A percentile compares a stretch with the other conserved stretches of the same genome.
Evolutionary conservation across 371 early-diverging fungal genomes (phyloP).

Genomic region (Saksenaea oblongispora): DNA sequence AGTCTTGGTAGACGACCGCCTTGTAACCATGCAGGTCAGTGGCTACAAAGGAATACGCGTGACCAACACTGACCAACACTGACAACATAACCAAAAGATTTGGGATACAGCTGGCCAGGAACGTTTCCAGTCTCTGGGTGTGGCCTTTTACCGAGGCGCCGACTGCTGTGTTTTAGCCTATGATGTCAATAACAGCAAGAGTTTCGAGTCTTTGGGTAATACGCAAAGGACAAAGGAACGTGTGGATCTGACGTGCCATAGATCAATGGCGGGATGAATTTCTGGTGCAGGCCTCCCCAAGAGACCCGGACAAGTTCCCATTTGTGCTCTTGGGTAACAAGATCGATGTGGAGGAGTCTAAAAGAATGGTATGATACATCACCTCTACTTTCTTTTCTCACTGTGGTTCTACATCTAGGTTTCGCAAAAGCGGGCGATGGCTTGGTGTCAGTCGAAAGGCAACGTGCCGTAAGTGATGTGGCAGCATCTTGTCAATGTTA

Average conservation of each 20-base stretch:
- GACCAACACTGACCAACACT: background rate
- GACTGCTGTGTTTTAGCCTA: conserved; percentile 98
- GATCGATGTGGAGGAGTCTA: conserved; percentile 93
- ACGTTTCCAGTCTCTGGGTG: conserved; percentile 97
- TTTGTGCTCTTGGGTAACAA: conserved; percentile 99
- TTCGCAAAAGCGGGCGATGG: conserved; percentile 90
- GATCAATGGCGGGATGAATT: conserved; percentile 97
- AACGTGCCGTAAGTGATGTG: conserved; percentile 73
- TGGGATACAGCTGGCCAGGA: conserved; percentile 98
- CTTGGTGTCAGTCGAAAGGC: conserved; percentile 95
- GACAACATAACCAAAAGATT: conserved; percentile 50
- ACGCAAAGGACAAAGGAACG: no score
- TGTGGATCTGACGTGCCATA: background rate
- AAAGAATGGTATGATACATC: conserved; percentile 73
- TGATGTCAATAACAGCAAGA: conserved; percentile 93
- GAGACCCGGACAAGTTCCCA: conserved; percentile 95
- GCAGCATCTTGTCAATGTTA: background rate
- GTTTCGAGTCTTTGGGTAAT: conserved; percentile 87
- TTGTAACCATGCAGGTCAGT: conserved; percentile 88
- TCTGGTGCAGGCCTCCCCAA: conserved; percentile 88
- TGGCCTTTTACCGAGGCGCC: conserved; percentile 97
- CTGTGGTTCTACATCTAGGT: conserved; percentile 50
- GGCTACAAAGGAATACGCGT: background rate
- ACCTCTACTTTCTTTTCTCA: background rate
- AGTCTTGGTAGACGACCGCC: conserved; percentile 83